Conservation (phyloP, 352 stramenopile species). For the Globisporangium radiosum region DNA sequence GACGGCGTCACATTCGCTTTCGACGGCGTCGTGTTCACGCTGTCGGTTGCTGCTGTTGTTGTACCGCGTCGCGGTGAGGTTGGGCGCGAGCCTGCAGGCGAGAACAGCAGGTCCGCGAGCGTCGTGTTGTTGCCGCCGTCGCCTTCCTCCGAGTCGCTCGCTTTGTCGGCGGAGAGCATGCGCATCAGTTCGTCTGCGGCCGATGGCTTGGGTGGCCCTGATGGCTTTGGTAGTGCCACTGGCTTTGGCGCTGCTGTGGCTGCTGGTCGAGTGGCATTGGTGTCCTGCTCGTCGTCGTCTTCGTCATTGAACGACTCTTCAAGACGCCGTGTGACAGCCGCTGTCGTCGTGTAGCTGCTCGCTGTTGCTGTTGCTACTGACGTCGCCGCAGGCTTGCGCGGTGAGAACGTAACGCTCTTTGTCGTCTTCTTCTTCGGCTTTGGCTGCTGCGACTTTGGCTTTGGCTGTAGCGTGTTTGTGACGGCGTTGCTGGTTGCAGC, state of each 20-base stretch:
- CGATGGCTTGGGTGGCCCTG: conserved; percentile 13
- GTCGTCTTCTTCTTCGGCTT: conserved; percentile 11
- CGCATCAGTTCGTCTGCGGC: conserved; percentile 42
- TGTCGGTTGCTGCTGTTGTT: conserved; percentile 1
- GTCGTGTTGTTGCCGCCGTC: conserved; percentile 23
- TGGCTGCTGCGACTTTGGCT: not conserved
- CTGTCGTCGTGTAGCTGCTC: too few species aligned
- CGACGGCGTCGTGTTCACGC: not conserved
- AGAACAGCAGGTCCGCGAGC: conserved; percentile 45
- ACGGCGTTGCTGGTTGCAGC: not conserved
- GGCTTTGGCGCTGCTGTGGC: conserved; percentile 2
- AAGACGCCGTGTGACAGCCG: not conserved
- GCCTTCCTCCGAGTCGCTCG: conserved; percentile 48
- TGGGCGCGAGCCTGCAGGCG: conserved; percentile 7
- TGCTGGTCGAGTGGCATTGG: too few species aligned
- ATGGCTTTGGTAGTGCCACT: not conserved
- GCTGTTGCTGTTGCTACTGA: not conserved
- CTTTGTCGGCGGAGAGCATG: conserved; percentile 48
- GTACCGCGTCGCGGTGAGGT: not conserved
- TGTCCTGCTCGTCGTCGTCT: not conserved
- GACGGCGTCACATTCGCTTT: conserved; percentile 1
- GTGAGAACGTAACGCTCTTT: conserved; percentile 17
- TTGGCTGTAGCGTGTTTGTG: not conserved
- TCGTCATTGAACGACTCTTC: conserved; percentile 13
- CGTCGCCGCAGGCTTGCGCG: not conserved